Percentiles rank a stretch among this genome's conserved stretches.
phyloP scores from a whole-genome alignment of 2,329 filamentous ascomycete genomes.

The Cladorrhinum sp. region DNA sequence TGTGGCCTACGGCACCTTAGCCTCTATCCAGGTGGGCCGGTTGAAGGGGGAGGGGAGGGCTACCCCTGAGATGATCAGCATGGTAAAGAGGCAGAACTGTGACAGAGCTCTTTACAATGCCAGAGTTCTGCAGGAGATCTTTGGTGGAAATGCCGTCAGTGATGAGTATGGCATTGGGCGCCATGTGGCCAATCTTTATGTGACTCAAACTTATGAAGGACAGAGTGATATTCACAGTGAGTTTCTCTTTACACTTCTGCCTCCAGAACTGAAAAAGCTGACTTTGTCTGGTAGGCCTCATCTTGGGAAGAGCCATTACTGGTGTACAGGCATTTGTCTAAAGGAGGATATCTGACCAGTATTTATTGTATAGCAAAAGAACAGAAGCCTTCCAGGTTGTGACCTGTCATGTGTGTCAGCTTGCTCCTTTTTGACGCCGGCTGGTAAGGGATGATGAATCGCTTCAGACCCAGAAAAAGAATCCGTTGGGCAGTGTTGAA shows the following conservation, averaged over 20 bases:
- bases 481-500: neutral
- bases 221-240: conserved; percentile 96
- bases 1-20: conserved; percentile 85
- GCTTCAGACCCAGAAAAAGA: too few relatives aligned
- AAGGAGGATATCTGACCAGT: conserved; percentile 42
- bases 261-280: neutral
- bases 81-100: conserved; percentile 98
- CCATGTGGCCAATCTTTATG: conserved; percentile 93
- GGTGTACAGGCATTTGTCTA: conserved; percentile 71
- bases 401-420: neutral
- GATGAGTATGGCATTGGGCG: conserved; percentile 95
- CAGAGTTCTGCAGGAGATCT: conserved; percentile 84
- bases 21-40: conserved; percentile 83
- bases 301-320: conserved; percentile 64
- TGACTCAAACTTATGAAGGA: conserved; percentile 96
- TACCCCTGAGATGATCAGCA: conserved; percentile 90
- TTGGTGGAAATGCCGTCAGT: conserved; percentile 96
- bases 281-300: conserved; percentile 50
- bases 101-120: conserved; percentile 81
- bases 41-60: conserved; percentile 88
- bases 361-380: neutral
- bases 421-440: neutral
- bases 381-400: neutral
- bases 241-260: conserved; percentile 35
- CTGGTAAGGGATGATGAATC: neutral